Percentiles rank a stretch among this genome's conserved stretches.
phyloP scores from a whole-genome alignment of 1,139 yeast genomes.

The Pneumocystis jirovecii region DNA sequence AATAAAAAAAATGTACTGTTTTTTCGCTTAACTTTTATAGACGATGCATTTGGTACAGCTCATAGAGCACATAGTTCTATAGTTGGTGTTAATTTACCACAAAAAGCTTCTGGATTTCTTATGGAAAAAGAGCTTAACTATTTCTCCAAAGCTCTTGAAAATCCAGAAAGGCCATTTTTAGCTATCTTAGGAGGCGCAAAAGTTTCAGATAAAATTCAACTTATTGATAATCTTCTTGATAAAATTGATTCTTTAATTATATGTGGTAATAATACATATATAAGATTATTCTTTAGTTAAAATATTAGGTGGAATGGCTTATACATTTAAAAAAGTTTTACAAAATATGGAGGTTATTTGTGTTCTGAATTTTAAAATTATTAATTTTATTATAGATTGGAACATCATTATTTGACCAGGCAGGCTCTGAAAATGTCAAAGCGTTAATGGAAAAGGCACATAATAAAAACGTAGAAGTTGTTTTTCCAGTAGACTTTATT shows the following conservation, averaged over 20 bases:
- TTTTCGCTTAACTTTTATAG: not conserved
- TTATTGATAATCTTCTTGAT: constrained; percentile 89
- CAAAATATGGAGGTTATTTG: constrained; percentile 39
- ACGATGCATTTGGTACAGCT: constrained; percentile 97
- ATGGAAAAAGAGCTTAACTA: constrained; percentile 91
- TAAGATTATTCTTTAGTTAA: not conserved
- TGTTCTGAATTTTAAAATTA: not conserved
- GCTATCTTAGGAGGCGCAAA: constrained; percentile 98
- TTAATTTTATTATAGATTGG: constrained; percentile 40
- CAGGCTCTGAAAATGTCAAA: constrained; percentile 85
- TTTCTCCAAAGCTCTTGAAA: constrained; percentile 94
- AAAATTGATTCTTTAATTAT: constrained; percentile 83
- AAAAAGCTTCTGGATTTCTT: constrained; percentile 93
- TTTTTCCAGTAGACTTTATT: constrained; percentile 83
- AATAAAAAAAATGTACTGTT: not conserved
- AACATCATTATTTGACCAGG: constrained; percentile 75
- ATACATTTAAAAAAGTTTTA: constrained; percentile 88
- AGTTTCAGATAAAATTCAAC: constrained; percentile 93
- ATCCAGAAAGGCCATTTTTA: constrained; percentile 91
- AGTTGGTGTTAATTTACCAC: constrained; percentile 87
- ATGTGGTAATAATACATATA: constrained; percentile 41
- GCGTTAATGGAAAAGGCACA: constrained; percentile 84
- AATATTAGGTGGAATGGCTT: constrained; percentile 64
- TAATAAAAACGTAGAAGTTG: constrained; percentile 79
- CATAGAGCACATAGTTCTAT: constrained; percentile 98